phyloP scores from a whole-genome alignment of 2,329 filamentous ascomycete species.

The Aspergillus fumigatiaffinis region DNA sequence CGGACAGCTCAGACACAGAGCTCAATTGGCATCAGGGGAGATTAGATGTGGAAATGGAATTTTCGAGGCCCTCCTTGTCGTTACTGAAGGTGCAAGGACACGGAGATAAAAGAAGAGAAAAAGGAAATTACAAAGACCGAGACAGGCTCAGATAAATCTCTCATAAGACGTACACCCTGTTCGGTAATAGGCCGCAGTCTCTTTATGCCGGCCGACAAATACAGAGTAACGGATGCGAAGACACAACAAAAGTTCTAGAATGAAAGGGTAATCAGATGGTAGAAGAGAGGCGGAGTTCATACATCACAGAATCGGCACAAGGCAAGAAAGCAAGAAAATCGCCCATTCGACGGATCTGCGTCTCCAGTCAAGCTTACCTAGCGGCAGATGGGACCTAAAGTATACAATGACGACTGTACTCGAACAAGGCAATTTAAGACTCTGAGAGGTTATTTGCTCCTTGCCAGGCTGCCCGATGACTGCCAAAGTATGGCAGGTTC shows the following conservation, averaged over 20 bases:
- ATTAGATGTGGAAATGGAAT: constrained; percentile 1
- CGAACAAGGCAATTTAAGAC: constrained; percentile 9
- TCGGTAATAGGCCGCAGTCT: constrained; percentile 13
- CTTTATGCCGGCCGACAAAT: constrained; percentile 9
- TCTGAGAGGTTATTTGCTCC: constrained; percentile 5
- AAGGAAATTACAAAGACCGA: constrained; percentile 5
- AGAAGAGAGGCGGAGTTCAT: constrained; percentile 12
- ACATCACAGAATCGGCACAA: constrained; percentile 15
- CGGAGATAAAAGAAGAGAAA: constrained; percentile 1
- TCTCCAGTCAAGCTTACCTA: constrained; percentile 23
- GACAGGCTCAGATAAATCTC: constrained; percentile 8
- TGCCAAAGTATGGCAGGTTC: constrained; percentile 18
- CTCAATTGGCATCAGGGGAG: background rate
- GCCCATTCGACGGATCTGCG: constrained; percentile 23
- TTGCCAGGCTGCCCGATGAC: constrained; percentile 15
- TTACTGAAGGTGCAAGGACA: background rate
- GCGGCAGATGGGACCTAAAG: constrained; percentile 15
- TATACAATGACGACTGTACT: constrained; percentile 11
- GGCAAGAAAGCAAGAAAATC: constrained; percentile 6
- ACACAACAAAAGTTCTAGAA: constrained; percentile 18
- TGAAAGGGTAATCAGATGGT: constrained; percentile 8
- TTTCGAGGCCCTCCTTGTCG: background rate
- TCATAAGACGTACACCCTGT: constrained; percentile 1
- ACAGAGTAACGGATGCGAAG: background rate
- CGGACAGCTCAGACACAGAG: background rate